These are phyloP conservation scores for Chlorophyllum brunneum DNA, from an alignment of 768 basidiomycete genomes.

Conservation along the genomic window DNA sequence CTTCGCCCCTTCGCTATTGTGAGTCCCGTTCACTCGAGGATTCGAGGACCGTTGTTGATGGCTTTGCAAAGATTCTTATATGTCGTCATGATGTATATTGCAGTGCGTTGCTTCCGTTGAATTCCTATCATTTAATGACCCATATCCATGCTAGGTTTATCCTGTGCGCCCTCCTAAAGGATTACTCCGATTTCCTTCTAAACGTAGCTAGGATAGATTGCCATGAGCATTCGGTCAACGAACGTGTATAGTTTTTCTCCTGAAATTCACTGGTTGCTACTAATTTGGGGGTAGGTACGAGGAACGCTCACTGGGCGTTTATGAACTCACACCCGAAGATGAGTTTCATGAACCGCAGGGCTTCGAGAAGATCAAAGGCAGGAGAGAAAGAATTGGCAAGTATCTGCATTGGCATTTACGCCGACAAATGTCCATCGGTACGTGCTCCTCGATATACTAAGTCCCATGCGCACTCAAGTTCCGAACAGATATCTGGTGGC, in stretches of 20 bases:
- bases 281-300: constrained; percentile 46
- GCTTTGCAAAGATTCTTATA: constrained; percentile 50
- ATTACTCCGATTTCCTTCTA: background rate
- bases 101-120: constrained; percentile 30
- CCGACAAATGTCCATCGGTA: constrained; percentile 55
- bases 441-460: constrained; percentile 18
- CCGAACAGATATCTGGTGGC: constrained; percentile 86
- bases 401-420: constrained; percentile 57
- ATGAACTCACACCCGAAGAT: constrained; percentile 47
- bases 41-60: background rate
- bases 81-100: constrained; percentile 77
- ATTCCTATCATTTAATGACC: constrained; percentile 3
- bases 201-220: constrained; percentile 33
- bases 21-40: constrained; percentile 20
- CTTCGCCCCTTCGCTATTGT: constrained; percentile 71
- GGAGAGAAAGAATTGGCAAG: constrained; percentile 41
- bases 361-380: constrained; percentile 27
- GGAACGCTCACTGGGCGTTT: constrained; percentile 67
- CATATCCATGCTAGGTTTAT: constrained; percentile 30
- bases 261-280: background rate
- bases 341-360: constrained; percentile 45
- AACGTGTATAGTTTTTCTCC: constrained; percentile 43
- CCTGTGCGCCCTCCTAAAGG: constrained; percentile 25
- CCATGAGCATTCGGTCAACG: constrained; percentile 61
- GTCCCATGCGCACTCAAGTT: too few relatives aligned